Percentiles rank a stretch among this genome's conserved stretches.
Evolutionary conservation across 805 yeast species (phyloP).

Genomic region (Candida manassasensis): DNA sequence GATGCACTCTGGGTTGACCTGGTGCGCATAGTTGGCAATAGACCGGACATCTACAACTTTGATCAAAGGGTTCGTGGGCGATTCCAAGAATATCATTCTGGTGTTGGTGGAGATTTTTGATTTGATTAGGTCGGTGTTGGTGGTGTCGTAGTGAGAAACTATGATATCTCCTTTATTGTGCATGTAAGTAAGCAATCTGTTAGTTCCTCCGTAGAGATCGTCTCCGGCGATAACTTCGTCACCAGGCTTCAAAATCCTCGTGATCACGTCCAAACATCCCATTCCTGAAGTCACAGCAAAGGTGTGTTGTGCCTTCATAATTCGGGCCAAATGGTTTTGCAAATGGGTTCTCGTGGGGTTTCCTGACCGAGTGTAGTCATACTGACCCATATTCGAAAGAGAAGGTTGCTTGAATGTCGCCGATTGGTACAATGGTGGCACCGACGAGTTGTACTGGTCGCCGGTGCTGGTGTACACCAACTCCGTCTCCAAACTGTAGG

Average conservation of each 20-base stretch:
- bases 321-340: constrained; percentile 70
- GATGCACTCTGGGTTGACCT: constrained; percentile 58
- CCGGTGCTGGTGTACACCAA: constrained; percentile 54
- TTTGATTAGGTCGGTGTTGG: constrained; percentile 58
- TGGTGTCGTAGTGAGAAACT: constrained; percentile 78
- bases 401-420: constrained; percentile 90
- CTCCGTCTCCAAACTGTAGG: constrained; percentile 62
- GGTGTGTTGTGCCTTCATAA: constrained; percentile 73
- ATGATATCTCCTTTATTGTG: constrained; percentile 58
- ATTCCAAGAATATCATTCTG: constrained; percentile 78
- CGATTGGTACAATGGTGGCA: constrained; percentile 85
- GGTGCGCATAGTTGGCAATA: constrained; percentile 63
- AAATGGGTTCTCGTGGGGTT: constrained; percentile 85
- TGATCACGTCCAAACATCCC: constrained; percentile 86
- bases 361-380: constrained; percentile 82
- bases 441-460: constrained; percentile 76
- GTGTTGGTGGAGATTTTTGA: constrained; percentile 53
- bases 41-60: constrained; percentile 77
- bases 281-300: constrained; percentile 88
- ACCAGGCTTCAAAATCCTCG: constrained; percentile 71
- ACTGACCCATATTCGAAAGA: constrained; percentile 64
- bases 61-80: constrained; percentile 91
- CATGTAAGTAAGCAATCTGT: constrained; percentile 74
- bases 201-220: constrained; percentile 92
- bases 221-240: constrained; percentile 92